A percentile compares a stretch with the other conserved stretches of the same genome.
Conservation (phyloP, 371 early-diverging fungal species). For the Phascolomyces articulosus region DNA sequence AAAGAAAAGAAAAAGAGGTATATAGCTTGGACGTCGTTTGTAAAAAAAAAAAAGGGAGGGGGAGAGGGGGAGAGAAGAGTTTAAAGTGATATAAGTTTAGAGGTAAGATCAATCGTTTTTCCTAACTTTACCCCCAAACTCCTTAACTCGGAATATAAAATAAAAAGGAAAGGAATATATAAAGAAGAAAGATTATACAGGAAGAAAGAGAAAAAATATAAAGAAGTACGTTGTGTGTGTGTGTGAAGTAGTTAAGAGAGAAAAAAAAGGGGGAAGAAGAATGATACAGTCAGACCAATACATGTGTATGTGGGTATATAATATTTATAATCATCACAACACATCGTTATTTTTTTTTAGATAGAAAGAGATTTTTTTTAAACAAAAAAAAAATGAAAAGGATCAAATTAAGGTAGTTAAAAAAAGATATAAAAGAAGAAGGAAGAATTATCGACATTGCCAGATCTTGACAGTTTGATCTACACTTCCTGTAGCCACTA, state of each 20-base stretch:
- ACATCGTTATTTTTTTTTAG: not conserved
- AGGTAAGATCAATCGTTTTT: not conserved
- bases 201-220: no score
- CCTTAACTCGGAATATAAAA: no score
- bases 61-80: not conserved
- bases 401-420: not conserved
- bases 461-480: slow-evolving; percentile 80
- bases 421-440: slow-evolving; percentile 2
- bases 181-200: slow-evolving; percentile 7
- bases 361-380: slow-evolving; percentile 1
- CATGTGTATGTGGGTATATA: slow-evolving; percentile 3
- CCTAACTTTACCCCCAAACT: no score
- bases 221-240: no score
- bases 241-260: not conserved
- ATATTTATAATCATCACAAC: not conserved
- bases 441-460: slow-evolving; percentile 49
- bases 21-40: slow-evolving; percentile 4
- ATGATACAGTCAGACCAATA: slow-evolving; percentile 3
- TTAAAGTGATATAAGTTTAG: not conserved
- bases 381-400: slow-evolving; percentile 4
- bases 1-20: slow-evolving; percentile 4
- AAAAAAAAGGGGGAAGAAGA: not conserved
- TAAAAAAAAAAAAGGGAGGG: not conserved
- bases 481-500: slow-evolving; percentile 86
- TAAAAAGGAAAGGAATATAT: not conserved